Base-by-base conservation (phyloP, 1,139 yeast species). In the Candida buenavistaensis region DNA sequence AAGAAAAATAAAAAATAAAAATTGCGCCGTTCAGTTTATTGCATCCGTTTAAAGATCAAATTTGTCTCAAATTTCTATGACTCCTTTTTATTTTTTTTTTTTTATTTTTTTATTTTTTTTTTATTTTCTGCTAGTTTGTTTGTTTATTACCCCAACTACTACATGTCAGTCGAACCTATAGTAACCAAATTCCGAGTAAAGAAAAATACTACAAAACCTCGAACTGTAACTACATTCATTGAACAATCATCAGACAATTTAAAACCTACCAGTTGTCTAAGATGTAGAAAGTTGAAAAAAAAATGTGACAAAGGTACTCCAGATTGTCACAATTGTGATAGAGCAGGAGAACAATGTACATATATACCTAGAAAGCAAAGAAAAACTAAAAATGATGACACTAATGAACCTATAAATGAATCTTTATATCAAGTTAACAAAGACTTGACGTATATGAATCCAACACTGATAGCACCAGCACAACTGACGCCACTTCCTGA, bases 291-390 rank as follows among this genome's bases (percentile, higher is more conserved):
- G 30, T 51, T 72, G 30, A 75, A 75, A 54, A 73, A 72, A 50
- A 71, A 68, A 44, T 75, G 81, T 47, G 58, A 73, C 2, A 68
- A 69, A 43, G 59, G 62, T 13, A 38, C 55, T 2, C 78, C 79
- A 0, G 56, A 48, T n/a, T 75, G 81, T 43, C 37, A 45, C 7
- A 70, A 68, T 41, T 75, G 81, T 45, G 39, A 37, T 10, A 65
- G 58, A 38, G 63, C 67, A 3, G 54, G 57, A 4, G 65, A 57
- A 34, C 33, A 32, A 3, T 75, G 81, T 49, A 57, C 54, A 14
- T 75, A 75, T 44, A 64, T 72, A 3, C 76, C 56, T 50, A 63
- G 56, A 46, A 69, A 55, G 47, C 59, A 48, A 55, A 41, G 51
- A 44, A 28, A 32, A 14, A 15, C 31, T 3, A 38, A 38, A 32